These are phyloP conservation scores for Diutina neorugosa DNA, from an alignment of 1,139 yeast species.

Conservation along the genomic window DNA sequence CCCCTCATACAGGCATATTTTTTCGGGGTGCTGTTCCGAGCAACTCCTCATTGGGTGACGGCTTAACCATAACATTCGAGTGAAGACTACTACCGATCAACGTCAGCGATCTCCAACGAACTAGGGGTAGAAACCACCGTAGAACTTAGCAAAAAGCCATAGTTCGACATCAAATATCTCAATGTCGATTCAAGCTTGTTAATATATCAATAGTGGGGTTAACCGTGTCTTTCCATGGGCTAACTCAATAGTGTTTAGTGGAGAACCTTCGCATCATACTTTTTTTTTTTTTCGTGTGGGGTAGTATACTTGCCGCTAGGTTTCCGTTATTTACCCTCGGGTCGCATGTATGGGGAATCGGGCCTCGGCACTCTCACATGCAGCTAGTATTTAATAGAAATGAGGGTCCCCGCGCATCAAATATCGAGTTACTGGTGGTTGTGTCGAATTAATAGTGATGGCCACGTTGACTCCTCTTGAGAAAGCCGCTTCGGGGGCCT, in stretches of 20 bases:
- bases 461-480: constrained; percentile 42
- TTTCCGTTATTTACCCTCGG: background rate
- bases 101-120: background rate
- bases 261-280: background rate
- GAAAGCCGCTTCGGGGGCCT: constrained; percentile 75
- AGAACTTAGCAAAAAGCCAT: background rate
- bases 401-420: background rate
- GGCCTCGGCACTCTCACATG: background rate
- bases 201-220: too few relatives aligned
- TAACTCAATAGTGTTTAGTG: too few relatives aligned
- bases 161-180: too few relatives aligned
- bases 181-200: too few relatives aligned
- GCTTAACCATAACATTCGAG: background rate
- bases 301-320: background rate
- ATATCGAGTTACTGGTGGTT: background rate
- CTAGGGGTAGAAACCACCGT: background rate
- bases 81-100: background rate
- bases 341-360: background rate
- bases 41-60: background rate
- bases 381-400: background rate
- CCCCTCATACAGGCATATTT: background rate
- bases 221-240: too few relatives aligned
- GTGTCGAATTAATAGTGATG: background rate
- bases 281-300: background rate
- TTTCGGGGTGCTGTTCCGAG: background rate